These are phyloP conservation scores for Hansenula sp. DNA, from an alignment of 1,139 yeast species.

Conservation along the genomic window DNA sequence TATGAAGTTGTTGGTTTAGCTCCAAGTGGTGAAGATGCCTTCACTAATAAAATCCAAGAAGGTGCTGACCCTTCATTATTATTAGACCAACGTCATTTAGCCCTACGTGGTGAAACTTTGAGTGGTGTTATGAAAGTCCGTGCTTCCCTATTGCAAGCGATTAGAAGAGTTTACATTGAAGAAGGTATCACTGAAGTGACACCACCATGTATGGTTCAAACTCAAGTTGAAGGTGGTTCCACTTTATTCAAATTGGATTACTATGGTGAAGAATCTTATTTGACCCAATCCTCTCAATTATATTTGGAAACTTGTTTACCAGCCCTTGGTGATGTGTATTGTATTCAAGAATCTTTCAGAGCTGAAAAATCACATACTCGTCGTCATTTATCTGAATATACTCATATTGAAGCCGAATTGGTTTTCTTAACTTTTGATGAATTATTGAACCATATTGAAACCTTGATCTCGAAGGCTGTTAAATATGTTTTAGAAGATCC, in stretches of 20 bases:
- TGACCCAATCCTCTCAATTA: slow-evolving; percentile 96
- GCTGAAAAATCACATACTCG: slow-evolving; percentile 99
- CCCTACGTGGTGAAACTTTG: slow-evolving; percentile 92
- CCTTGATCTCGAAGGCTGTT: slow-evolving; percentile 63
- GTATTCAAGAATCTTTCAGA: slow-evolving; percentile 98
- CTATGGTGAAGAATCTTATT: slow-evolving; percentile 94
- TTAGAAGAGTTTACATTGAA: slow-evolving; percentile 75
- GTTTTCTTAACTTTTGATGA: slow-evolving; percentile 87
- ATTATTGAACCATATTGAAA: slow-evolving; percentile 79
- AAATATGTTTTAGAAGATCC: slow-evolving; percentile 85
- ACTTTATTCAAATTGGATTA: slow-evolving; percentile 90
- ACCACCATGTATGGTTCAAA: slow-evolving; percentile 99
- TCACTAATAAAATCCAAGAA: slow-evolving; percentile 92
- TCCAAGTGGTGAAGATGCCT: slow-evolving; percentile 93
- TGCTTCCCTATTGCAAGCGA: slow-evolving; percentile 66
- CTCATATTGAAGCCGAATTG: slow-evolving; percentile 94
- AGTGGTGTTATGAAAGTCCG: slow-evolving; percentile 96
- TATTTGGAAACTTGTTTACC: slow-evolving; percentile 97
- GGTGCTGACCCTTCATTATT: slow-evolving; percentile 89
- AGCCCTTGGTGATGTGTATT: slow-evolving; percentile 93
- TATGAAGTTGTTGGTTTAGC: slow-evolving; percentile 89
- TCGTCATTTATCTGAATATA: slow-evolving; percentile 95
- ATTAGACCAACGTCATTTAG: slow-evolving; percentile 91
- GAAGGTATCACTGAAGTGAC: slow-evolving; percentile 87
- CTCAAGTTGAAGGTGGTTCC: slow-evolving; percentile 99